Percentiles rank a stretch among this genome's conserved stretches.
These are phyloP conservation scores for Cruciata laevipes DNA, from an alignment of 257 asterid species.

Conservation along the genomic window DNA sequence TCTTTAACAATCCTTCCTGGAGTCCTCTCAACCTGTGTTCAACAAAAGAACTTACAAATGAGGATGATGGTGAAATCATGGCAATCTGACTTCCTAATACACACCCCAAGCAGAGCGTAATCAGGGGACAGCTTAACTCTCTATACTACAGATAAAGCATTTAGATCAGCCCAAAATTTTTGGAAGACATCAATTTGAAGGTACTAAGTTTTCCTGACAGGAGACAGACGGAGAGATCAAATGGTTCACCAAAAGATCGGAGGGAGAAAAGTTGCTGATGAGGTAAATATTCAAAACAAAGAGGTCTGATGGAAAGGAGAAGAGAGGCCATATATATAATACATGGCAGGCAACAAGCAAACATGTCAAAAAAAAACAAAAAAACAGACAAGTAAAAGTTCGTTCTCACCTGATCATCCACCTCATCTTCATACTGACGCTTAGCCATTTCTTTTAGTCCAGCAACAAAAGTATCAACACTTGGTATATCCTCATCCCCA, in stretches of 20 bases:
- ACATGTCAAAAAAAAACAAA: not conserved
- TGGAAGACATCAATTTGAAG: no score
- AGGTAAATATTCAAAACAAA: not conserved
- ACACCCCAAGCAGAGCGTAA: not conserved
- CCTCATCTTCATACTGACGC: conserved; percentile 47
- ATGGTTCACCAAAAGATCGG: not conserved
- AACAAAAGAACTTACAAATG: conserved; percentile 1
- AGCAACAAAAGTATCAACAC: conserved; percentile 90
- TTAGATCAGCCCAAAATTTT: no score
- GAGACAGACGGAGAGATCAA: not conserved
- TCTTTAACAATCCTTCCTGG: conserved; percentile 24
- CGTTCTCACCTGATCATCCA: conserved; percentile 46
- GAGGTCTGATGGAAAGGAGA: not conserved
- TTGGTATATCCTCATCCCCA: conserved; percentile 86
- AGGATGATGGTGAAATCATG: conserved; percentile 1
- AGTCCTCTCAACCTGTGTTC: conserved; percentile 25
- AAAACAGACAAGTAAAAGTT: conserved; percentile 8
- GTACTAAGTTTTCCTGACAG: not conserved
- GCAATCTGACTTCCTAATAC: not conserved
- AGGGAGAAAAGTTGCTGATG: not conserved
- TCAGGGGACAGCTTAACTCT: not conserved
- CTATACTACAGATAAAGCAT: not conserved
- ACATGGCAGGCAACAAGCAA: not conserved
- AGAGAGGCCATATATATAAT: no score
- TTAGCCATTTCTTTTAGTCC: conserved; percentile 90